Percentiles rank a stretch among this genome's conserved stretches.
Evolutionary conservation across 208 protist genomes (phyloP).

Genomic region (Trypanosoma platydactyli): DNA sequence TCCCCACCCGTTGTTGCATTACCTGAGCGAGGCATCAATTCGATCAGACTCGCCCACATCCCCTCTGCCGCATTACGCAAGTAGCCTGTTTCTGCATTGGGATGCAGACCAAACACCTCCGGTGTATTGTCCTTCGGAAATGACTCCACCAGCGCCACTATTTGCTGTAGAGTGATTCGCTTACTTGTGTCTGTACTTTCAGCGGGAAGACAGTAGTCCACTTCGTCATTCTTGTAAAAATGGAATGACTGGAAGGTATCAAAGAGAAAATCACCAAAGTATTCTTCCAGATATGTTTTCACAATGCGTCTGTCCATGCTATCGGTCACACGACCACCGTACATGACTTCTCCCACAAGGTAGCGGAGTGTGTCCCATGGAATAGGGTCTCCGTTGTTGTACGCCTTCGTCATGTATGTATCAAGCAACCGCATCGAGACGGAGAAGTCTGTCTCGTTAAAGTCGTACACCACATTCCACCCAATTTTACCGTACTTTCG

Average conservation of each 20-base stretch:
- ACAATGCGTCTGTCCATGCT: constrained; percentile 97
- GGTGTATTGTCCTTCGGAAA: constrained; percentile 95
- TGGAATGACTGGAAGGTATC: constrained; percentile 98
- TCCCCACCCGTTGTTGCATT: constrained; percentile 40
- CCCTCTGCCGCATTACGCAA: constrained; percentile 92
- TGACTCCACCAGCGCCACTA: constrained; percentile 90
- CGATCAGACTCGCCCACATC: constrained; percentile 95
- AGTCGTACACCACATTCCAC: constrained; percentile 99
- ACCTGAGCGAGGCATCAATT: constrained; percentile 94
- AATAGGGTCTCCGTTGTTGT: constrained; percentile 92
- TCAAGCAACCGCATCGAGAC: constrained; percentile 96
- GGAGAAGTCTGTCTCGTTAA: constrained; percentile 99
- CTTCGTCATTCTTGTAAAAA: constrained; percentile 93
- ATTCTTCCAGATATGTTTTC: constrained; percentile 99
- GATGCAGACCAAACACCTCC: constrained; percentile 98
- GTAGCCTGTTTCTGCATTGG: constrained; percentile 99
- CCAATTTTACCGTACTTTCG: constrained; percentile 98
- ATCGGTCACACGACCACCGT: constrained; percentile 99
- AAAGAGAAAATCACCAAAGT: constrained; percentile 99
- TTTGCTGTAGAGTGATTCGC: constrained; percentile 78
- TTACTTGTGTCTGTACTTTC: constrained; percentile 67
- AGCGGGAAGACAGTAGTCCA: constrained; percentile 93
- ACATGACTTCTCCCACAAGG: constrained; percentile 99
- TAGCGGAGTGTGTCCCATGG: constrained; percentile 99
- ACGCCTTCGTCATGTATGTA: constrained; percentile 98